Conservation (phyloP, 768 basidiomycete genomes). For the Podaxis sp. region DNA sequence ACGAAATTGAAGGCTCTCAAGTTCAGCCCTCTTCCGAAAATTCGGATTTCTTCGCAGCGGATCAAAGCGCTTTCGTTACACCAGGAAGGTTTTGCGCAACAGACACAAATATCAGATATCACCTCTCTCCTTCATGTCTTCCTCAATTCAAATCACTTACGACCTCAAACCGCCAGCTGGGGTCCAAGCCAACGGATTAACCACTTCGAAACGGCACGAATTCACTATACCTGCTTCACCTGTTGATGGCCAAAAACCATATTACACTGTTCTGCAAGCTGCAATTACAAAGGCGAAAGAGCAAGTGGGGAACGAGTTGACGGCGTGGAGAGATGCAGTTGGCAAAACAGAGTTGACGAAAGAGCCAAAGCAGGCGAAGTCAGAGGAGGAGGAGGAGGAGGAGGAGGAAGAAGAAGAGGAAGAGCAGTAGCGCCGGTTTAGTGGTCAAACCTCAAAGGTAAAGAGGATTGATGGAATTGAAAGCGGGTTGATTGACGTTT, state of each 20-base stretch:
- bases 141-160: slow-evolving; percentile 41
- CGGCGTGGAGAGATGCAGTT: slow-evolving; percentile 72
- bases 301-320: slow-evolving; percentile 65
- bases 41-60: background rate
- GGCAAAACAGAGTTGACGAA: slow-evolving; percentile 64
- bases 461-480: background rate
- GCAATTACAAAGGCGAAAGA: slow-evolving; percentile 53
- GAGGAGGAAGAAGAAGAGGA: slow-evolving; percentile 26
- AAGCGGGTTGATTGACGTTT: slow-evolving; percentile 7
- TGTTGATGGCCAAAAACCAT: slow-evolving; percentile 30
- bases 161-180: slow-evolving; percentile 41
- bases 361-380: slow-evolving; percentile 47
- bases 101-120: slow-evolving; percentile 23
- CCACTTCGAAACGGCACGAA: slow-evolving; percentile 20
- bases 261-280: slow-evolving; percentile 50
- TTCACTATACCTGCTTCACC: slow-evolving; percentile 21
- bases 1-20: background rate
- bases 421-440: slow-evolving; percentile 8
- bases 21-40: background rate
- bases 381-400: slow-evolving; percentile 47
- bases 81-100: slow-evolving; percentile 18
- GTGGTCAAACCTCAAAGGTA: slow-evolving; percentile 2
- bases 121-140: slow-evolving; percentile 20
- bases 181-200: slow-evolving; percentile 19
- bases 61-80: background rate